Base-by-base conservation (phyloP, 495 filamentous ascomycete species). In the Alectoria sarmentosa region DNA sequence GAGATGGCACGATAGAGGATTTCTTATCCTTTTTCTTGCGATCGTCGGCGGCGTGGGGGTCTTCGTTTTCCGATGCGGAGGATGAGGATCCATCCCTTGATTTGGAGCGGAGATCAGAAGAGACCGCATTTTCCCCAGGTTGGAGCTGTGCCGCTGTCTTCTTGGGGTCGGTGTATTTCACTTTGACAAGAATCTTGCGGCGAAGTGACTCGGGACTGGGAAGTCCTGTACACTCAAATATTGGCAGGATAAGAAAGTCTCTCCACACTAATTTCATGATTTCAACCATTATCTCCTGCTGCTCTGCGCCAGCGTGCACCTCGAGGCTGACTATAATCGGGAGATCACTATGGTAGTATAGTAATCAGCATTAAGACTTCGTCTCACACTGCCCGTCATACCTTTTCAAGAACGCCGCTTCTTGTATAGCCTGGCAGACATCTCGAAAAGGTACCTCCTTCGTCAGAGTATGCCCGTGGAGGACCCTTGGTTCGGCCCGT, bases 281-380 rank as follows among this genome's bases (percentile, higher is more conserved):
- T 60, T 90, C 80, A 0, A 96, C 90, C 88, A 96, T 96, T 19
- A 84, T 84, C 68, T 89, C 84, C 71, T 97, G 92, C 71, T 97
- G 93, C 52, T 86, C 82, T 0, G 81, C 72, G 65, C 80, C 79
- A 38, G 89, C 90, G 75, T 96, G 93, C 0, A 96, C 90, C 73
- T 98, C 93, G 13, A 98, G 78, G 68, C 90, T 94, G 65, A 96
- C 85, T 44, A 98, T 92, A 2, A 98, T 77, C 0, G 93, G 93
- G 1, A 92, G 76, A 59, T 96, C 87, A 39, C 79, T 85, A 63
- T 55, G 11, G 62, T 63, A 23, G 75, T 74, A 58, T 63, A 23
- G 75, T 74, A 58, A 36, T 59, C n/a, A 55, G 60, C 23, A 60
- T 23, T 52, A 14, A 30, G 34, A 13, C 48, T 39, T 49, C 14